These are phyloP conservation scores for Arbutus unedo DNA, from an alignment of 148 eudicot species.

Conservation along the genomic window DNA sequence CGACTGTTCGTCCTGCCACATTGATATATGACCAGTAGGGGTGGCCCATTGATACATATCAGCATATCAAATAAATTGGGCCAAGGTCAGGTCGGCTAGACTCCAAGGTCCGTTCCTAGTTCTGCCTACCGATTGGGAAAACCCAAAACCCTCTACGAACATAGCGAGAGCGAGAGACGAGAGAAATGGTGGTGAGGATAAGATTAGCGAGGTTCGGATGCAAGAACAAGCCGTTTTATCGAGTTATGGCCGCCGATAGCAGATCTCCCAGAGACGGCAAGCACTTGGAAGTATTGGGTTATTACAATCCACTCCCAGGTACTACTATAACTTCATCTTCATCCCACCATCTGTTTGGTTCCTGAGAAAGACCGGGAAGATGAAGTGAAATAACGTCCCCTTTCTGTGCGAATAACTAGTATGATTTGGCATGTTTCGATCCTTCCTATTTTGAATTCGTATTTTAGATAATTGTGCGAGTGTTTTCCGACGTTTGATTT, in stretches of 20 bases:
- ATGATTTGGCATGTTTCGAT: neutral
- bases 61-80: no score
- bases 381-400: neutral
- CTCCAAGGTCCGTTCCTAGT: no score
- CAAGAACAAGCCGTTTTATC: constrained; percentile 71
- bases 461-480: neutral
- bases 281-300: constrained; percentile 86
- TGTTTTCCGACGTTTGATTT: neutral
- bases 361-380: no score
- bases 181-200: constrained; percentile 71
- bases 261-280: constrained; percentile 95
- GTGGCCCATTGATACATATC: no score
- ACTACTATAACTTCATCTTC: neutral
- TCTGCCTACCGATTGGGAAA: no score
- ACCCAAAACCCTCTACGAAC: neutral
- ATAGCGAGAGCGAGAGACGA: neutral
- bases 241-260: constrained; percentile 90
- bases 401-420: neutral
- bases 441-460: neutral
- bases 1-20: no score
- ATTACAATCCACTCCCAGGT: constrained; percentile 95
- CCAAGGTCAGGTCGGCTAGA: no score
- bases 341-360: no score
- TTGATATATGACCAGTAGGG: no score
- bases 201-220: constrained; percentile 84